Conservation (phyloP, 805 yeast genomes). For the Cyberlindnera misumaiensis region DNA sequence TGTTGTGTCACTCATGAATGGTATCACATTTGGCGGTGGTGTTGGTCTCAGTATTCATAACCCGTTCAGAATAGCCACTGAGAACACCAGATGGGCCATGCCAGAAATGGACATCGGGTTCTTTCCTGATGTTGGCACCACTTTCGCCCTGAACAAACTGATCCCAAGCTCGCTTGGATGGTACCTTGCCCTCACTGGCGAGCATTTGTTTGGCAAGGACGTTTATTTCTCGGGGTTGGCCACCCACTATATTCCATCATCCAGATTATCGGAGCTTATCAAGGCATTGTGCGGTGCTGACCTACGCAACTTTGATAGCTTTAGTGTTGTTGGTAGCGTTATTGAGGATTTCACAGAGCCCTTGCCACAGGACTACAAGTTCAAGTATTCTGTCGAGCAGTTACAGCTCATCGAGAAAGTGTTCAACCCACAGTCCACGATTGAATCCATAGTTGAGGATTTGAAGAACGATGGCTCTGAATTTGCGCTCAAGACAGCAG, state of each 20-base stretch:
- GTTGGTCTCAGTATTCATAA: conserved; percentile 88
- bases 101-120: conserved; percentile 97
- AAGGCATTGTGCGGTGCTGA: conserved; percentile 47
- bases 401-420: conserved; percentile 61
- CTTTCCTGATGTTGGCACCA: conserved; percentile 92
- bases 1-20: conserved; percentile 77
- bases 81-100: conserved; percentile 88
- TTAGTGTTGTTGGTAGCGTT: conserved; percentile 52
- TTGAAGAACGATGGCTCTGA: conserved; percentile 47
- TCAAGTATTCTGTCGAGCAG: conserved; percentile 48
- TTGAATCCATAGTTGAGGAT: conserved; percentile 42
- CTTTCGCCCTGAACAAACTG: conserved; percentile 78
- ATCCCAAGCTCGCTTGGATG: conserved; percentile 74
- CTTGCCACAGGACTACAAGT: conserved; percentile 56
- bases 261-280: conserved; percentile 53
- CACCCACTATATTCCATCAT: conserved; percentile 78
- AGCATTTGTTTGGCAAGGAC: conserved; percentile 68
- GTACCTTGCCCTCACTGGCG: conserved; percentile 83
- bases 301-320: conserved; percentile 23
- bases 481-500: conserved; percentile 57
- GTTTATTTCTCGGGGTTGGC: conserved; percentile 81
- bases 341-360: conserved; percentile 74
- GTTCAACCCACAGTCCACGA: conserved; percentile 42
- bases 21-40: conserved; percentile 98
- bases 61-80: conserved; percentile 91